Base-by-base conservation (phyloP, 352 stramenopile species). In the Nothophytophthora sp. region DNA sequence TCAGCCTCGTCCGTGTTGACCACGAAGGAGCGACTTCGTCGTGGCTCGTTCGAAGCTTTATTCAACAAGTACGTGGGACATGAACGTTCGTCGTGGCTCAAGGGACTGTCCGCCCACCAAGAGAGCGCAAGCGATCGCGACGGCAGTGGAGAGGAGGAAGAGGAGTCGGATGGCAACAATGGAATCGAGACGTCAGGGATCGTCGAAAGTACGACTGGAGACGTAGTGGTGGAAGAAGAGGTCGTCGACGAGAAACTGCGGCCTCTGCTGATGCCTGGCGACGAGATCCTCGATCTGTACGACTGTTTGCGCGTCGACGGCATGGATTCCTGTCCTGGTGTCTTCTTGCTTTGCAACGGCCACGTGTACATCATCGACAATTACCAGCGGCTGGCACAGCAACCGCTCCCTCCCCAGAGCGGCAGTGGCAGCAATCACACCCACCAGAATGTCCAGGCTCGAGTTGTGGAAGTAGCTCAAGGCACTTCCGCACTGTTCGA, bases 291-390 rank as follows among this genome's bases (percentile, higher is more conserved):
- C 16, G 68, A 86, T 28, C 81, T 88, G 13, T 79, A 74, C 30
- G 77, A 90, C 44, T 90, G 80, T 36, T 64, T 88, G 38, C 70
- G 80, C 20, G 78, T 90, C 34, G 80, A 90, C 28, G 80, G 80
- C n/a, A 86, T 88, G 75, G 80, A 88, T 59, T 85, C 78, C 15
- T 88, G 75, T 41, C 80, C 80, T 3, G 78, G 80, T 0, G 73
- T 90, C 4, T 88, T 90, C 37, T 60, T 90, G 20, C 20, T 90
- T 0, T 84, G 77, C 60, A 88, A 70, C 29, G 67, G 85, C 29
- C 68, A 88, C 36, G 51, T 81, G 19, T 90, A 90, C 46, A 88
- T 88, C 24, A 57, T 90, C 7, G 80, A 90, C 50, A 88, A 88
- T 43, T 89, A 88, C 33, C 76, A 88, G 38, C 64, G 60, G 5